phyloP scores from a whole-genome alignment of 768 basidiomycete species.

The Tylopilus rubrobrunneus region DNA sequence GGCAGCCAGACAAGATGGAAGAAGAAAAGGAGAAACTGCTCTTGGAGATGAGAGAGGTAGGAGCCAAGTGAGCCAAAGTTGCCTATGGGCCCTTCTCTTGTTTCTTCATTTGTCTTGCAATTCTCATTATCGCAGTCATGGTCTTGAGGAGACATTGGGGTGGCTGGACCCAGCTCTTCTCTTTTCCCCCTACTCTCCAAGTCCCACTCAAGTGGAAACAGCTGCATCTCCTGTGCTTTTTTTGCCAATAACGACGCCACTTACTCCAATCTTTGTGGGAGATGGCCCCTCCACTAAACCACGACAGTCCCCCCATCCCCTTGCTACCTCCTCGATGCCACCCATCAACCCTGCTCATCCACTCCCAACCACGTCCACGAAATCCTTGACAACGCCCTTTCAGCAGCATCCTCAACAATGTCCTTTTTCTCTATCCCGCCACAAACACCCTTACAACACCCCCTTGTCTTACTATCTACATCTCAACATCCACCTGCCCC shows the following conservation, averaged over 20 bases:
- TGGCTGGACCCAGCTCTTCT: too few species aligned
- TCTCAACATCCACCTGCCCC: slow-evolving; percentile 19
- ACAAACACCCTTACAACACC: slow-evolving; percentile 12
- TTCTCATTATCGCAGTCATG: too few species aligned
- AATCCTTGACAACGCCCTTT: slow-evolving; percentile 12
- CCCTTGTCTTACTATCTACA: slow-evolving; percentile 18
- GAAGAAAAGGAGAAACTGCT: too few species aligned
- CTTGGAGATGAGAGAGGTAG: too few species aligned
- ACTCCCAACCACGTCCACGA: slow-evolving; percentile 10
- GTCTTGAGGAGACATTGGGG: too few species aligned
- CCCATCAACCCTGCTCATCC: slow-evolving; percentile 8
- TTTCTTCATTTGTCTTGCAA: too few species aligned
- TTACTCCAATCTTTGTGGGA: not conserved
- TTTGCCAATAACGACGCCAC: slow-evolving; percentile 7
- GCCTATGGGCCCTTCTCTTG: too few species aligned
- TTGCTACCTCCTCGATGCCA: slow-evolving; percentile 16
- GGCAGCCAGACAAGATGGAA: too few species aligned
- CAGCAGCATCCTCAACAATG: slow-evolving; percentile 14
- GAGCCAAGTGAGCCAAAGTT: too few species aligned
- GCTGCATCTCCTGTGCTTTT: slow-evolving; percentile 21
- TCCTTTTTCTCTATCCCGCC: slow-evolving; percentile 17
- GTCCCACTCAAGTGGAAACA: slow-evolving; percentile 43
- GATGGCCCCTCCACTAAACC: slow-evolving; percentile 14
- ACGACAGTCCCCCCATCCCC: slow-evolving; percentile 16
- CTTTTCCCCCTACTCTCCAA: too few species aligned